These are phyloP conservation scores for Aspergillus sp. DNA, from an alignment of 2,329 filamentous ascomycete genomes.

Conservation along the genomic window DNA sequence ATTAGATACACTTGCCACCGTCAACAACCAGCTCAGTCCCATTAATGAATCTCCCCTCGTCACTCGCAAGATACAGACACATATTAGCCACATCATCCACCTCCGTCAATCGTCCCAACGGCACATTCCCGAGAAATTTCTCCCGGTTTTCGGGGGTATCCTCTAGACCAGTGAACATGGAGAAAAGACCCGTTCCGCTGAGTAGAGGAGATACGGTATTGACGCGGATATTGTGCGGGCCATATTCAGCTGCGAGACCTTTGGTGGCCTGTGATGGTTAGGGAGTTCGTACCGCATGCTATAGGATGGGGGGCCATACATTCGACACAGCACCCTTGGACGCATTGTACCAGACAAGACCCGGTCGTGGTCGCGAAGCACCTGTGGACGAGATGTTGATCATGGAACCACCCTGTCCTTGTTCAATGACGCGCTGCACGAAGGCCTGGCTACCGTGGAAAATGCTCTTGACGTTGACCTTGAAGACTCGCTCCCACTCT, in stretches of 20 bases:
- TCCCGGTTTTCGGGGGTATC: slow-evolving; percentile 40
- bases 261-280: slow-evolving; percentile 49
- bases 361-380: slow-evolving; percentile 35
- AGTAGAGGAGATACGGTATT: slow-evolving; percentile 50
- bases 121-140: slow-evolving; percentile 40
- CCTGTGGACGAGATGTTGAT: slow-evolving; percentile 42
- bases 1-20: slow-evolving; percentile 43
- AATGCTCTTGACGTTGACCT: slow-evolving; percentile 40
- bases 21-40: slow-evolving; percentile 64
- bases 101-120: slow-evolving; percentile 37
- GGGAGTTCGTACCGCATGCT: background rate
- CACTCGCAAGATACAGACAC: slow-evolving; percentile 62
- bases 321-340: slow-evolving; percentile 41
- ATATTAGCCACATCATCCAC: slow-evolving; percentile 62
- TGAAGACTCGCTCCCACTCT: slow-evolving; percentile 40
- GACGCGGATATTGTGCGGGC: slow-evolving; percentile 48
- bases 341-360: slow-evolving; percentile 42
- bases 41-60: slow-evolving; percentile 65
- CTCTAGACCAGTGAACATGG: slow-evolving; percentile 35
- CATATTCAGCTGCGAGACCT: slow-evolving; percentile 66
- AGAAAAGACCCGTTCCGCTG: slow-evolving; percentile 58
- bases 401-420: slow-evolving; percentile 36
- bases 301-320: slow-evolving; percentile 19
- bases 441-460: slow-evolving; percentile 29
- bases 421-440: slow-evolving; percentile 31